phyloP scores from a whole-genome alignment of 1,139 yeast species.

The Pichia sp. region DNA sequence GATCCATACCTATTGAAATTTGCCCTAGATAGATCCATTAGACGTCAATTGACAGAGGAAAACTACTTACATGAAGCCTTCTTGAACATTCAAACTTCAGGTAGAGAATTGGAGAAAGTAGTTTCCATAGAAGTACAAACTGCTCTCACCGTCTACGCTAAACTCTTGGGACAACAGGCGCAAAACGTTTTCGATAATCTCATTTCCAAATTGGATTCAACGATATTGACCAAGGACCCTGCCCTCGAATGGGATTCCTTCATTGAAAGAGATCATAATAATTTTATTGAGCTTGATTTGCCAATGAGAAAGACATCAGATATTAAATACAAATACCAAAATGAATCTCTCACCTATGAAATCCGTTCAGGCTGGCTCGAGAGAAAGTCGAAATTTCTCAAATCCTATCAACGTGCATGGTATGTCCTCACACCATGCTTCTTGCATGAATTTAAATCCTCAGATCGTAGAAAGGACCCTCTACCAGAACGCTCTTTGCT shows the following conservation, averaged over 20 bases:
- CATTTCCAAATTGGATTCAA: conserved; percentile 60
- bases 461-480: conserved; percentile 76
- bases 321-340: conserved; percentile 58
- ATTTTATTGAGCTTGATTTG: conserved; percentile 68
- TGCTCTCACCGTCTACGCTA: conserved; percentile 67
- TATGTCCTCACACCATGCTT: conserved; percentile 86
- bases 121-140: conserved; percentile 83
- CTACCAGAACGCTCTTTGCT: conserved; percentile 84
- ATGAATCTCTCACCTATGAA: conserved; percentile 63
- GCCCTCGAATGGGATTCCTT: conserved; percentile 87
- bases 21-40: conserved; percentile 67
- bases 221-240: conserved; percentile 72
- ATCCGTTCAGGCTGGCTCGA: conserved; percentile 79
- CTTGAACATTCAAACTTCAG: conserved; percentile 78
- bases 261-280: conserved; percentile 58
- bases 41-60: conserved; percentile 74
- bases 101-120: conserved; percentile 81
- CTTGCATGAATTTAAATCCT: conserved; percentile 82
- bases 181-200: conserved; percentile 58
- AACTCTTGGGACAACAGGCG: conserved; percentile 59
- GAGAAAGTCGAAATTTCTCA: conserved; percentile 82
- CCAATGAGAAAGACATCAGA: conserved; percentile 63
- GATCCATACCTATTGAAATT: conserved; percentile 82
- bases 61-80: conserved; percentile 83
- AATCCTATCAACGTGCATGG: conserved; percentile 85